A percentile compares a stretch with the other conserved stretches of the same genome.
Evolutionary conservation across 2,329 filamentous ascomycete species (phyloP).

Genomic region (Plectosphaerella plurivora): DNA sequence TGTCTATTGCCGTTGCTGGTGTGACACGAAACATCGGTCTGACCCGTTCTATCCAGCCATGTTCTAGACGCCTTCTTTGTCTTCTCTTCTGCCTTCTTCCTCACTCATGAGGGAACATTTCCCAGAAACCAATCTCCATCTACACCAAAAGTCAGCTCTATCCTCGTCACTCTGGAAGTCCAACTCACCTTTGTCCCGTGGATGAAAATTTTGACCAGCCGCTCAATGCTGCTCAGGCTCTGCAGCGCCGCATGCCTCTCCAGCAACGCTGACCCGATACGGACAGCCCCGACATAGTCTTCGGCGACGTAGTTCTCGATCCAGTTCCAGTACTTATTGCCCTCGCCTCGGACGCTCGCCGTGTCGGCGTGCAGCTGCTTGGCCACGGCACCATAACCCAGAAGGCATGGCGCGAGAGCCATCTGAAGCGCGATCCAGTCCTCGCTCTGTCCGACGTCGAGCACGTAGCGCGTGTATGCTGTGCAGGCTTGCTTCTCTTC

Average conservation of each 20-base stretch:
- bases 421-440: constrained; percentile 87
- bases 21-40: not conserved
- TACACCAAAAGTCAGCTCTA: constrained; percentile 14
- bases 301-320: constrained; percentile 83
- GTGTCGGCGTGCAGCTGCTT: constrained; percentile 61
- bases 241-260: constrained; percentile 72
- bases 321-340: constrained; percentile 83
- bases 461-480: constrained; percentile 78
- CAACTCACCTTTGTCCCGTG: constrained; percentile 72
- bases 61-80: too few relatives aligned
- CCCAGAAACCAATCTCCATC: constrained; percentile 54
- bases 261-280: constrained; percentile 67
- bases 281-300: constrained; percentile 71
- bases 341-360: constrained; percentile 50
- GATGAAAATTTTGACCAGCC: constrained; percentile 79
- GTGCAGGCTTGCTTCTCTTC: constrained; percentile 78
- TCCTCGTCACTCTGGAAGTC: not conserved
- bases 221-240: constrained; percentile 71
- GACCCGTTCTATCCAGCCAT: not conserved
- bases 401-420: constrained; percentile 77
- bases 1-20: too few relatives aligned
- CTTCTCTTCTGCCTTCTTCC: not conserved
- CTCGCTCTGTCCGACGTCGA: constrained; percentile 82
- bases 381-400: constrained; percentile 84
- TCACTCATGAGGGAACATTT: constrained; percentile 41